Base-by-base conservation (phyloP, 129 eudicot genomes). In the Flaveria robusta region DNA sequence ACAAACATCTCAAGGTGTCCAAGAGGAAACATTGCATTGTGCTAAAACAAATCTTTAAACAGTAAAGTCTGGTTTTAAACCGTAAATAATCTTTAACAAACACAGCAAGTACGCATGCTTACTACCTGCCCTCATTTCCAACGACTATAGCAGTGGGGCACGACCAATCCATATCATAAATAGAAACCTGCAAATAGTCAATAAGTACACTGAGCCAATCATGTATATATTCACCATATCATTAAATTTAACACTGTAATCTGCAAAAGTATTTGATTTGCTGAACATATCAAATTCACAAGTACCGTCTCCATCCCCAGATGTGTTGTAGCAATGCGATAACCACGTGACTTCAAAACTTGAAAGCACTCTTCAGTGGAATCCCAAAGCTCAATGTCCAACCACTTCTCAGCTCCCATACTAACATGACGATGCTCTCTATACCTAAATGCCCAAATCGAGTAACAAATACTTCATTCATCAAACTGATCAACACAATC, bases 371-470 rank as follows among this genome's bases (percentile, higher is more conserved):
- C 89, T 41, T 77, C 72, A 54, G 86, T 66, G 31, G 98, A 88
- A 81, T 81, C 74, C 98, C 98, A 93, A 60, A 91, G 87, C 78
- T 93, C 98, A 74, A 93, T 91, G 76, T 93, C 98, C 75, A 93
- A 77, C 98, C 98, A 93, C 75, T 91, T 93, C 87, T 93, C 98
- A 8, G 98, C 97, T 37, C 98, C 98, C 98, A 88, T 91, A 74
- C 98, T 93, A 55, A 93, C 96, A 88, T 88, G 96, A 1, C 98
- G 96, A 81, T 90, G 92, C 54, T 88, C 92, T 83, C 86, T 83
- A 68, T 88, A 91, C 90, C 96, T 93, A 83, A 27, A 65, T 39
- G 42, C 22, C 45, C 52, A 6, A 69, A 43, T 27, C 39, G 67
- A 42, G 9, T 20, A 11, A 66, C 20, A 29, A 31, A 47, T 64